Conservation (phyloP, 169 alveolate genomes). For the Cryptosporidium ubiquitum region DNA sequence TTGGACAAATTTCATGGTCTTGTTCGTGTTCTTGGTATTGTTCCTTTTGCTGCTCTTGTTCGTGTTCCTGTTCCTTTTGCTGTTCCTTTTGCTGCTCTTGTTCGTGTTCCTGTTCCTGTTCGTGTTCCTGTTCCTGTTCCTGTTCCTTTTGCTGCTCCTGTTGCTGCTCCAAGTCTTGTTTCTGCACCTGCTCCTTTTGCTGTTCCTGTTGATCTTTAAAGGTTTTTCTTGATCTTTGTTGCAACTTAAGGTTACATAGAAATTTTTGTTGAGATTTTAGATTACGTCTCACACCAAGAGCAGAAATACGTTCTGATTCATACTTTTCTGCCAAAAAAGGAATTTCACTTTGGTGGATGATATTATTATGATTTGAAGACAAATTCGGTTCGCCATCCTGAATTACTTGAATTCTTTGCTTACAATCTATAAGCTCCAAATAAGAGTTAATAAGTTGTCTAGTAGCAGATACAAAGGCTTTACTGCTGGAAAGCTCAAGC, state of each 20-base stretch:
- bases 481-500: background rate
- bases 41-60: background rate
- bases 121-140: background rate
- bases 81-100: background rate
- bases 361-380: slow-evolving; percentile 12
- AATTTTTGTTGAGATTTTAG: slow-evolving; percentile 61
- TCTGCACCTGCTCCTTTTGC: background rate
- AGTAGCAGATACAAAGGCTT: slow-evolving; percentile 13
- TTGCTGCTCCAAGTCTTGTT: background rate
- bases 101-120: background rate
- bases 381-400: background rate
- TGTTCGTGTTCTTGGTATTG: background rate
- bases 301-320: slow-evolving; percentile 45
- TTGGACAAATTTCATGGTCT: slow-evolving; percentile 29
- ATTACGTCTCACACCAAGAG: slow-evolving; percentile 1
- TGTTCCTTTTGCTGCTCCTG: background rate
- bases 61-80: background rate
- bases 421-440: slow-evolving; percentile 57
- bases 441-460: slow-evolving; percentile 64
- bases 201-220: background rate
- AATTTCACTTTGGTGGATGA: slow-evolving; percentile 12
- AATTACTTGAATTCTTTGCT: slow-evolving; percentile 42
- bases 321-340: slow-evolving; percentile 5
- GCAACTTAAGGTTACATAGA: slow-evolving; percentile 16
- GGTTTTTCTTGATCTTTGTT: background rate